Evolutionary conservation across 176 grass and related monocot genomes (phyloP), one percentile per base, ranked within the genome.

Genomic region (Secale cereale): DNA sequence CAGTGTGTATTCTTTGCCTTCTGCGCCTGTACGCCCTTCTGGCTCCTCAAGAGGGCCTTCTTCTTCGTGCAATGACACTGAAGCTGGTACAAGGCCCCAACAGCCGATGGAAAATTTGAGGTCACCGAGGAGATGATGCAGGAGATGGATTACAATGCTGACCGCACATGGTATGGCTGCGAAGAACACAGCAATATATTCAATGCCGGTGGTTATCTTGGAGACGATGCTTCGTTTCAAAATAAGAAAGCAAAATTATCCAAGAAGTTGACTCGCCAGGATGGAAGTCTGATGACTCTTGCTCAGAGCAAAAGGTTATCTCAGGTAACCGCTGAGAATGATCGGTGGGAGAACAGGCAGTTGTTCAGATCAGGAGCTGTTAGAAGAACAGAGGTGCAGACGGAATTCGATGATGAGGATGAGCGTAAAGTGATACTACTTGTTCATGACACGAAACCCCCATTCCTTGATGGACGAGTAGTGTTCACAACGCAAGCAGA

Each of bases 371-470:
- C 96, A 0, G 96, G 96, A 59, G 96, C 96, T 81, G 96, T 95
- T 41, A 87, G 90, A 90, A 93, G 91, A 78, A 95, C 96, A 65
- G 91, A 94, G 76, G 91, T 98, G 29, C 93, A 94, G 78, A 98
- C 82, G 48, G 96, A 98, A 32, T 98, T 98, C 76, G 93, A 98
- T 8, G 93, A 98, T 45, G 96, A 98, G 50, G 95, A 97, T 10
- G 95, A 97, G 79, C 82, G 95, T 43, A 97, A 92, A 89, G 88
- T 97, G 66, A 94, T 94, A 56, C 92, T 97, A 87, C 90, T 97
- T 85, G 95, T 94, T 87, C 95, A 97, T 82, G 95, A 97, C 54
- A 97, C 92, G 7, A 97, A 97, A 83, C 95, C 92, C 22, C 92
- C 92, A 10, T 97, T 97, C 78, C 66, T 97, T 45, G 95, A 97